Percentiles rank a stretch among this genome's conserved stretches.
These are phyloP conservation scores for Gypsophila paniculata DNA, from an alignment of 179 eudicot genomes.

Conservation along the genomic window DNA sequence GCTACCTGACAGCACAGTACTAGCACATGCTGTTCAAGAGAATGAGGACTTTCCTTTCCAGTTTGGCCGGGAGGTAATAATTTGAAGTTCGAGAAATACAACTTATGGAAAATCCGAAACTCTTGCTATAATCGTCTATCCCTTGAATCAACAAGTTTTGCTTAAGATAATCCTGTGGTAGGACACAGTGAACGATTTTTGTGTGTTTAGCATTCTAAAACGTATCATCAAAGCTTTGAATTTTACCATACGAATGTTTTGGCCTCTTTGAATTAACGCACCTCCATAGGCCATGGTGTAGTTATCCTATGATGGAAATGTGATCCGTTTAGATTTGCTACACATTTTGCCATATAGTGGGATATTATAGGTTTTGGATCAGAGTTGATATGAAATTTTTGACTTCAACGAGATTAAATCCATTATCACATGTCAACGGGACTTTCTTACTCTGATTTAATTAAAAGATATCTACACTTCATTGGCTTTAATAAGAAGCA, in stretches of 20 bases:
- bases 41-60: slow-evolving; percentile 77
- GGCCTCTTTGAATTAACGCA: not conserved
- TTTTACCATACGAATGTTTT: not conserved
- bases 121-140: not conserved
- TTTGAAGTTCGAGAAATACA: not conserved
- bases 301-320: not conserved
- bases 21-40: slow-evolving; percentile 67
- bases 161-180: not conserved
- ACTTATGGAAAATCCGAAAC: not conserved
- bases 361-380: not conserved
- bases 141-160: not conserved
- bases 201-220: not conserved
- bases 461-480: not conserved
- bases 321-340: not conserved
- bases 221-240: not conserved
- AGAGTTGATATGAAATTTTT: not conserved
- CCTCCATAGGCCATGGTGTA: not conserved
- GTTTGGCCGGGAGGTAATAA: slow-evolving; percentile 87
- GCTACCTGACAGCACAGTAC: slow-evolving; percentile 69
- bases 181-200: not conserved
- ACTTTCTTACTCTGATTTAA: not conserved
- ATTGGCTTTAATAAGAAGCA: not conserved
- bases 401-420: not conserved
- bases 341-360: slow-evolving; percentile 5
- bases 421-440: not conserved